These are phyloP conservation scores for Penicillium sp. DNA, from an alignment of 2,329 filamentous ascomycete species.

Conservation along the genomic window DNA sequence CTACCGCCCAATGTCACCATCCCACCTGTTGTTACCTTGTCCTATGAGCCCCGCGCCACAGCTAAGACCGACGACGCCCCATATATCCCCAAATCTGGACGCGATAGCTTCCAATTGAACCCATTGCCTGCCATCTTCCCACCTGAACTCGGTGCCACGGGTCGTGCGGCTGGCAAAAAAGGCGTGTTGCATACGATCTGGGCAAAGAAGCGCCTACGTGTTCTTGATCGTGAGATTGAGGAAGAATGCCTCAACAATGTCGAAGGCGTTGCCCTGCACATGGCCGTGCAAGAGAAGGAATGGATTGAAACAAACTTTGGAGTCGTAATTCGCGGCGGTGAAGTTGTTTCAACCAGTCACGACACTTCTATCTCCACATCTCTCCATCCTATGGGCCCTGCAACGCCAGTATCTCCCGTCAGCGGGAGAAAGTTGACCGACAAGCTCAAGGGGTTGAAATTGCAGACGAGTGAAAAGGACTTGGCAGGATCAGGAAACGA, in stretches of 20 bases:
- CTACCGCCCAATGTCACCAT: constrained; percentile 71
- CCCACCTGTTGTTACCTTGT: constrained; percentile 70
- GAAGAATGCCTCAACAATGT: constrained; percentile 70
- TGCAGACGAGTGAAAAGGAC: constrained; percentile 71
- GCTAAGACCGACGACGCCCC: not conserved
- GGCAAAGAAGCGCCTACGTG: constrained; percentile 78
- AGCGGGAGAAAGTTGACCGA: constrained; percentile 71
- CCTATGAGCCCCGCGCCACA: constrained; percentile 42
- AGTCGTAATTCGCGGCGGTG: constrained; percentile 47
- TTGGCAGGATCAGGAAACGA: constrained; percentile 51
- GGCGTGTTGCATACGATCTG: constrained; percentile 88
- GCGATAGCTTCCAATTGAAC: constrained; percentile 63
- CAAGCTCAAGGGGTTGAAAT: constrained; percentile 74
- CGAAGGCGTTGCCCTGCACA: constrained; percentile 80
- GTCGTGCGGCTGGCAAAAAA: constrained; percentile 67
- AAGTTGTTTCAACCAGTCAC: constrained; percentile 31
- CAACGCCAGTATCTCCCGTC: constrained; percentile 63
- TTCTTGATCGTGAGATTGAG: constrained; percentile 74
- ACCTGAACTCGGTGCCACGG: constrained; percentile 68
- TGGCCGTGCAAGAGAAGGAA: constrained; percentile 78
- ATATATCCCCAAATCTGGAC: not conserved
- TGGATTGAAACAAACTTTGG: constrained; percentile 86
- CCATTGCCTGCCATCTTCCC: constrained; percentile 86
- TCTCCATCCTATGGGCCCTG: constrained; percentile 42
- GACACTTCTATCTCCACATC: constrained; percentile 23